Conservation (phyloP, 169 alveolate species). For the Cryptosporidium canis region DNA sequence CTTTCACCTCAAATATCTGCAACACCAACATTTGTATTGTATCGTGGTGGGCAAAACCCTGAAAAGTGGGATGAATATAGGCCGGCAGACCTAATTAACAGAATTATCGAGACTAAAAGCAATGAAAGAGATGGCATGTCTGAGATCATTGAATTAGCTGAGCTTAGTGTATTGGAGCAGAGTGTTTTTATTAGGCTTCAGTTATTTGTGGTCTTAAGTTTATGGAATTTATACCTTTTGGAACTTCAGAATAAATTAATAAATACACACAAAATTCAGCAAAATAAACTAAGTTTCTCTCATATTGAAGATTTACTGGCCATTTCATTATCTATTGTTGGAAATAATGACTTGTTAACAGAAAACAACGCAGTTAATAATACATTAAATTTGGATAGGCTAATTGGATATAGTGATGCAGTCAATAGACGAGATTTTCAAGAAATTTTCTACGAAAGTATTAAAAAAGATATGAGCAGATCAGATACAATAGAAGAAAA, state of each 20-base stretch:
- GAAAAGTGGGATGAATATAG: slow-evolving; percentile 43
- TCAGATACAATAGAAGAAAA: slow-evolving; percentile 60
- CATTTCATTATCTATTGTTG: not conserved
- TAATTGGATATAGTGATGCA: not conserved
- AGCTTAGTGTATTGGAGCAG: not conserved
- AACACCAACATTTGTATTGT: slow-evolving; percentile 66
- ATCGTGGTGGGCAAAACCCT: slow-evolving; percentile 4
- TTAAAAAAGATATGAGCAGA: slow-evolving; percentile 33
- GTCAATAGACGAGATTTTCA: not conserved
- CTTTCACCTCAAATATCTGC: slow-evolving; percentile 7
- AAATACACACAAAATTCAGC: not conserved
- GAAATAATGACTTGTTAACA: not conserved
- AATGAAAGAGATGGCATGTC: not conserved
- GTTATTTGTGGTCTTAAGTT: not conserved
- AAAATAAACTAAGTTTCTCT: not conserved
- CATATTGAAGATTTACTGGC: not conserved
- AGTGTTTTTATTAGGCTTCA: slow-evolving; percentile 29
- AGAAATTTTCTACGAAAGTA: not conserved
- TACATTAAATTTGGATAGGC: not conserved
- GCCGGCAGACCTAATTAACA: slow-evolving; percentile 31
- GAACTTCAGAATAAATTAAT: not conserved
- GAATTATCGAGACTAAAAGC: not conserved
- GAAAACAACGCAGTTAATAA: not conserved
- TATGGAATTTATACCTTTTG: slow-evolving; percentile 16
- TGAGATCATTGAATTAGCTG: not conserved